Conservation (phyloP, 306 rosid genomes). For the Betula pendula region DNA sequence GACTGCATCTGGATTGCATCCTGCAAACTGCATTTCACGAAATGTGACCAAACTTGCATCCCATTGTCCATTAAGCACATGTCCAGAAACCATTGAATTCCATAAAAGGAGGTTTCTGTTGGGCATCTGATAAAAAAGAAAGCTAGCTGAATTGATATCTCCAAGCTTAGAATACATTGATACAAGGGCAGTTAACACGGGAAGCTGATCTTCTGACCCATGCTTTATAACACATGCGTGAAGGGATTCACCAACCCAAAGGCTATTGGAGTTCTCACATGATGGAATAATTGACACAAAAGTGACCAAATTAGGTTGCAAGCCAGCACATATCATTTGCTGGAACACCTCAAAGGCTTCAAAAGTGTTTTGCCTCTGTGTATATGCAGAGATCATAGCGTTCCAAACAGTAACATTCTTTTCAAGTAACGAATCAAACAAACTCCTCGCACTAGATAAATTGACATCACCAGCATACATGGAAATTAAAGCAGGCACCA, state of each 20-base stretch:
- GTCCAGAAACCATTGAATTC: constrained; percentile 42
- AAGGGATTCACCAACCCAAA: constrained; percentile 29
- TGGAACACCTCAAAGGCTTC: constrained; percentile 32
- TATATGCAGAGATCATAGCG: constrained; percentile 36
- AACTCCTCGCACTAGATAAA: constrained; percentile 20
- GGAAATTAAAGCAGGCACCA: constrained; percentile 40
- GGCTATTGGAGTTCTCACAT: constrained; percentile 22
- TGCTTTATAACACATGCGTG: constrained; percentile 38
- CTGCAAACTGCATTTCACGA: constrained; percentile 27
- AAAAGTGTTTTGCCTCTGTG: constrained; percentile 24
- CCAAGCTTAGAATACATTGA: constrained; percentile 42
- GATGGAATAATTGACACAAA: constrained; percentile 38
- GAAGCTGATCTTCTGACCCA: constrained; percentile 29
- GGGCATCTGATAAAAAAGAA: constrained; percentile 23
- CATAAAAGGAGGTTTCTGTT: constrained; percentile 24
- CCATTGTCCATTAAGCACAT: constrained; percentile 32
- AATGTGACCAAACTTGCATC: constrained; percentile 25
- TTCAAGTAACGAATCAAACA: constrained; percentile 31
- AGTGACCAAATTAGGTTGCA: constrained; percentile 30
- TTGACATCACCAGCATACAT: constrained; percentile 33
- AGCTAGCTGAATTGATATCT: constrained; percentile 13
- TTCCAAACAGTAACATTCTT: constrained; percentile 33
- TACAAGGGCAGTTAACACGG: constrained; percentile 29
- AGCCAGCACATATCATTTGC: constrained; percentile 13
- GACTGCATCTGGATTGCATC: constrained; percentile 31